These are phyloP conservation scores for Lipomyces yarrowii DNA, from an alignment of 1,139 yeast species.

Conservation along the genomic window DNA sequence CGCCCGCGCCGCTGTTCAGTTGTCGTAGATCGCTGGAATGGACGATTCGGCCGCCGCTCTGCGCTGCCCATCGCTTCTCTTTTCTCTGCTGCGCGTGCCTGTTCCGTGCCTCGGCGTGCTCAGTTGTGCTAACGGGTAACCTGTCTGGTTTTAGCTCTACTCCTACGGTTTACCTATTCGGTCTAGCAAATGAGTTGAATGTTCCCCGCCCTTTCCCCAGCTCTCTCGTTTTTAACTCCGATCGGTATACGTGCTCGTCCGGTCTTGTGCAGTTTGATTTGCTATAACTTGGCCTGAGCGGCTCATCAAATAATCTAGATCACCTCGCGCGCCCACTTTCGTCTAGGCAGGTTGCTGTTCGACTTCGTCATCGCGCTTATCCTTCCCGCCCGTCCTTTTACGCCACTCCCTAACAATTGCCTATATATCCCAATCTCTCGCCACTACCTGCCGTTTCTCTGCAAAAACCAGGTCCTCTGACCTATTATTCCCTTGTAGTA, in stretches of 20 bases:
- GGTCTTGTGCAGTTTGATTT: neutral
- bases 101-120: neutral
- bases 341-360: neutral
- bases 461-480: neutral
- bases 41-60: constrained; percentile 1
- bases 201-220: neutral
- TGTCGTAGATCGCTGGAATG: neutral
- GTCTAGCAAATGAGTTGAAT: neutral
- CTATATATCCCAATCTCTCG: neutral
- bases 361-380: neutral
- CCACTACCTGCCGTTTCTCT: neutral
- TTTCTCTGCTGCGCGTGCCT: neutral
- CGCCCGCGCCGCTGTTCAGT: neutral
- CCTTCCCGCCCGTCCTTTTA: neutral
- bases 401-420: neutral
- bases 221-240: too few species aligned
- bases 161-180: too few species aligned
- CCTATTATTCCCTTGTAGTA: neutral
- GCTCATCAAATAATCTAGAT: neutral
- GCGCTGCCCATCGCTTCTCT: neutral
- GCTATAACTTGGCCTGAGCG: neutral
- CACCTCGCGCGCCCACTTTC: neutral
- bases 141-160: neutral
- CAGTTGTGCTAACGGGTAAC: neutral
- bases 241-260: neutral